Conservation (phyloP, 306 rosid genomes). For the Corylus avellana region DNA sequence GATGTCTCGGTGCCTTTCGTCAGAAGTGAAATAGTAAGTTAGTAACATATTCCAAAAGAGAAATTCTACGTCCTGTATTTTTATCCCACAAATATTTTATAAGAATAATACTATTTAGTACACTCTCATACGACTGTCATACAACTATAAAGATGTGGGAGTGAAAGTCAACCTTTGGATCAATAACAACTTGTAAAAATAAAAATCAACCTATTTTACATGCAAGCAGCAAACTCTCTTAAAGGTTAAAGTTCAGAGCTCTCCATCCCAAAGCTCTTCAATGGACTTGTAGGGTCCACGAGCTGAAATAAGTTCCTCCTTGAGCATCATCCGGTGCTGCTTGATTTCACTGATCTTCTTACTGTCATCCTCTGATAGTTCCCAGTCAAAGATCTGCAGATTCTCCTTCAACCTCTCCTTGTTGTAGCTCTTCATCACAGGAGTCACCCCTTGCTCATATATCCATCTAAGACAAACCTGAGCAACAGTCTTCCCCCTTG, state of each 20-base stretch:
- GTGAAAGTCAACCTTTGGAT: too few relatives aligned
- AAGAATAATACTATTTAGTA: too few relatives aligned
- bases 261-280: conserved; percentile 6
- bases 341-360: background rate
- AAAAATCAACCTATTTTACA: too few relatives aligned
- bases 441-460: conserved; percentile 1
- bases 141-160: too few relatives aligned
- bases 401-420: conserved; percentile 12
- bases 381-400: conserved; percentile 6
- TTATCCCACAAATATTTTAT: too few relatives aligned
- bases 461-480: conserved; percentile 12
- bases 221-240: too few relatives aligned
- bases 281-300: conserved; percentile 1
- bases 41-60: too few relatives aligned
- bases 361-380: background rate
- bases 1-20: too few relatives aligned
- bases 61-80: too few relatives aligned
- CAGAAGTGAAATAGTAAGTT: too few relatives aligned
- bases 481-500: conserved; percentile 10
- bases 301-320: background rate
- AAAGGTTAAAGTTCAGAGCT: background rate
- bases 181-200: too few relatives aligned
- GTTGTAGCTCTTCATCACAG: conserved; percentile 1
- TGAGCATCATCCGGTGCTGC: background rate
- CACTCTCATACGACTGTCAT: too few relatives aligned